phyloP scores from a whole-genome alignment of 2,329 filamentous ascomycete species.

The Aspergillus texensis region DNA sequence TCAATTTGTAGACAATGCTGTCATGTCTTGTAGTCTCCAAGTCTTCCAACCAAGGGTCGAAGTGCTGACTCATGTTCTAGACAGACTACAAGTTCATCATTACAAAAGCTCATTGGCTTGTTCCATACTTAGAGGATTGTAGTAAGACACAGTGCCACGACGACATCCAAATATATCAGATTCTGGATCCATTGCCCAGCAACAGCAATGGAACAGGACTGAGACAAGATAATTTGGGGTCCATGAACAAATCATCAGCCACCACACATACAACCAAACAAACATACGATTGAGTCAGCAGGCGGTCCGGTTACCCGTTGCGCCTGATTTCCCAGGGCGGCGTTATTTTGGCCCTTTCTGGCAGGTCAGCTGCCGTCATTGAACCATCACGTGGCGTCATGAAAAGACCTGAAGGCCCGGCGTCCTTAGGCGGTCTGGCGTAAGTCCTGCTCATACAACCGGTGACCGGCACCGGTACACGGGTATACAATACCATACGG shows the following conservation, averaged over 20 bases:
- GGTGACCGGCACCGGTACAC: constrained; percentile 20
- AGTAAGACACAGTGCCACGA: constrained; percentile 5
- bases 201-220: neutral
- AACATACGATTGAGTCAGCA: neutral
- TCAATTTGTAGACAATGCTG: constrained; percentile 11
- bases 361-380: constrained; percentile 30
- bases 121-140: constrained; percentile 13
- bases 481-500: constrained; percentile 23
- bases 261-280: neutral
- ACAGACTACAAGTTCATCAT: constrained; percentile 1
- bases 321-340: neutral
- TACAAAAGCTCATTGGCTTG: constrained; percentile 8
- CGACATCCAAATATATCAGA: neutral
- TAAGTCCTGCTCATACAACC: constrained; percentile 15
- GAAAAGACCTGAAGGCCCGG: constrained; percentile 14
- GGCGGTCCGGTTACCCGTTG: constrained; percentile 1
- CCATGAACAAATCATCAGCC: neutral
- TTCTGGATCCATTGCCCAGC: neutral
- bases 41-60: constrained; percentile 10
- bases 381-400: constrained; percentile 35
- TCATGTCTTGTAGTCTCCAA: constrained; percentile 4
- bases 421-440: constrained; percentile 18
- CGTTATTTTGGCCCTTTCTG: constrained; percentile 11
- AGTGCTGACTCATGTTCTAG: constrained; percentile 16
- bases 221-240: neutral